phyloP scores from a whole-genome alignment of 2,329 filamentous ascomycete species.

The Penicillium glabrum region DNA sequence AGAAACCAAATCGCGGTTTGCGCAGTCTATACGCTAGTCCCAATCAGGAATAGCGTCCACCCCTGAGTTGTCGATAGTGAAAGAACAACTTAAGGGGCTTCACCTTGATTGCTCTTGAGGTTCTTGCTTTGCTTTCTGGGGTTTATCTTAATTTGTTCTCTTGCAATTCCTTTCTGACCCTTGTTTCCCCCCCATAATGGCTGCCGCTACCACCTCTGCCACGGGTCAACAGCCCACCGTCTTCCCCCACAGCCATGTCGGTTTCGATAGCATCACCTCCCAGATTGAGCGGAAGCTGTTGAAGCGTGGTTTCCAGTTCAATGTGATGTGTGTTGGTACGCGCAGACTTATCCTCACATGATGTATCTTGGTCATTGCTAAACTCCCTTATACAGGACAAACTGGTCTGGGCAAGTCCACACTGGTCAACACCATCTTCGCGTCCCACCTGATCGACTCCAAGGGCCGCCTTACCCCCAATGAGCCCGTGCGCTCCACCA shows the following conservation, averaged over 20 bases:
- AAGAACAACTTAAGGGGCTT: slow-evolving; percentile 22
- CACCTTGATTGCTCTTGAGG: not conserved
- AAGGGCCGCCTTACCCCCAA: slow-evolving; percentile 93
- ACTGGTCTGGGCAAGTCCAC: slow-evolving; percentile 98
- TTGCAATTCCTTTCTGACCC: slow-evolving; percentile 6
- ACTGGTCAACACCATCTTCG: slow-evolving; percentile 99
- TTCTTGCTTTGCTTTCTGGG: not conserved
- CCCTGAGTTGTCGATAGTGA: slow-evolving; percentile 36
- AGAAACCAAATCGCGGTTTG: slow-evolving; percentile 5
- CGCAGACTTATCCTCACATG: slow-evolving; percentile 27
- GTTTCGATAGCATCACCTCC: slow-evolving; percentile 99
- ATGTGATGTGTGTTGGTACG: slow-evolving; percentile 98
- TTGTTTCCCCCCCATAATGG: slow-evolving; percentile 53
- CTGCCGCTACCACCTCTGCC: slow-evolving; percentile 62
- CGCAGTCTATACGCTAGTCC: slow-evolving; percentile 27
- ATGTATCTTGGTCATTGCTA: slow-evolving; percentile 17
- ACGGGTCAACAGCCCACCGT: slow-evolving; percentile 50
- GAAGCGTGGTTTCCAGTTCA: slow-evolving; percentile 99
- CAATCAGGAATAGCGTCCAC: slow-evolving; percentile 29
- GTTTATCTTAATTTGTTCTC: not conserved
- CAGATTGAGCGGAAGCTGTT: slow-evolving; percentile 99
- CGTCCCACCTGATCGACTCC: slow-evolving; percentile 97
- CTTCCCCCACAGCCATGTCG: slow-evolving; percentile 96
- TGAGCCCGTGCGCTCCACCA: slow-evolving; percentile 91
- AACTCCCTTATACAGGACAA: slow-evolving; percentile 65